Percentiles rank a stretch among this genome's conserved stretches.
These are phyloP conservation scores for Juglanconis oblonga DNA, from an alignment of 2,329 filamentous ascomycete genomes.

Conservation along the genomic window DNA sequence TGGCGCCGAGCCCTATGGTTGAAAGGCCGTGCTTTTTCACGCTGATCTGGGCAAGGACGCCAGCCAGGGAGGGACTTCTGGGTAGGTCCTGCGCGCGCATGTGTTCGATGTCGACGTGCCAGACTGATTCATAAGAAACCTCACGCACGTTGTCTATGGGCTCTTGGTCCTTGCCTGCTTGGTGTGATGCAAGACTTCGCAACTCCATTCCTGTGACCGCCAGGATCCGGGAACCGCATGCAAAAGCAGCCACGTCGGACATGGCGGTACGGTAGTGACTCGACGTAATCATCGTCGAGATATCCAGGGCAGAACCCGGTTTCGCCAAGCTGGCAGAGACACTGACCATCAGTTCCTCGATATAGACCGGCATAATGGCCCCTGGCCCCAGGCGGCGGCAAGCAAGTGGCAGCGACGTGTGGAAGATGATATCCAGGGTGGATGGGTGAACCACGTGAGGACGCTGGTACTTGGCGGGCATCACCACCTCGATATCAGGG, in stretches of 20 bases:
- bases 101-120: not conserved
- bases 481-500: not conserved
- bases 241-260: not conserved
- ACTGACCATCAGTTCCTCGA: too few species aligned
- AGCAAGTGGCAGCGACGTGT: not conserved
- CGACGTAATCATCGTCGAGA: not conserved
- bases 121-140: not conserved
- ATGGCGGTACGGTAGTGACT: not conserved
- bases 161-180: too few species aligned
- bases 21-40: not conserved
- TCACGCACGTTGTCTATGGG: too few species aligned
- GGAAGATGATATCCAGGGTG: not conserved
- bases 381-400: not conserved
- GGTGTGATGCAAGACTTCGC: not conserved
- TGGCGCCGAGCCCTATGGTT: not conserved
- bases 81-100: not conserved
- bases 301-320: not conserved
- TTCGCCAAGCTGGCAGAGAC: not conserved
- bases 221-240: not conserved
- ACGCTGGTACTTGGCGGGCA: not conserved
- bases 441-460: constrained; percentile 1
- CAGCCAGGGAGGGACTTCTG: not conserved
- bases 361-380: not conserved
- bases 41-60: not conserved
- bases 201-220: not conserved